Evolutionary conservation across 768 basidiomycete species (phyloP).

Genomic region (Vararia minispora): DNA sequence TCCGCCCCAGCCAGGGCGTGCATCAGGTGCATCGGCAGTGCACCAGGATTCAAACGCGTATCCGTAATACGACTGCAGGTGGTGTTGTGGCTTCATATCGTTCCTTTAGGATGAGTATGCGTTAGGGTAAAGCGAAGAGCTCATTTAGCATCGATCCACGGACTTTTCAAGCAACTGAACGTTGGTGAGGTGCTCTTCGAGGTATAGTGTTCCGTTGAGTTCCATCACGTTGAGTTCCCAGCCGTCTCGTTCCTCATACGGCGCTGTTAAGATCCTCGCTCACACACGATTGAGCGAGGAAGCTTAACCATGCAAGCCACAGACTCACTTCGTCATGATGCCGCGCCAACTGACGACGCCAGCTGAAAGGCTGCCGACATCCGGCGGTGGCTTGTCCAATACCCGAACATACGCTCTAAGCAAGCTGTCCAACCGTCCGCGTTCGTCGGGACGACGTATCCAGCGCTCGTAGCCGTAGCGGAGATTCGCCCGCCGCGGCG

Average conservation of each 20-base stretch:
- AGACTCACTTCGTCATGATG: constrained; percentile 68
- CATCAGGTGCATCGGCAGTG: constrained; percentile 32
- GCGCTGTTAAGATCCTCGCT: constrained; percentile 67
- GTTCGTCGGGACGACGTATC: constrained; percentile 52
- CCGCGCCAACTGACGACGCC: constrained; percentile 69
- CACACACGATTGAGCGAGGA: constrained; percentile 20
- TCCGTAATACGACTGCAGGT: constrained; percentile 65
- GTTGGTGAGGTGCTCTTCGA: constrained; percentile 62
- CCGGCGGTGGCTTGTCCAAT: constrained; percentile 29
- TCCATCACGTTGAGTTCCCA: constrained; percentile 83
- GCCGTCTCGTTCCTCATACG: constrained; percentile 70
- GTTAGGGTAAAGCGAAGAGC: background rate
- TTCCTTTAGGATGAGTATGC: constrained; percentile 31
- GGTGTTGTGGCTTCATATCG: constrained; percentile 51
- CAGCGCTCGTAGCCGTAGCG: constrained; percentile 65
- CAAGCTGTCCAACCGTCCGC: constrained; percentile 57
- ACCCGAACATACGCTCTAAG: constrained; percentile 51
- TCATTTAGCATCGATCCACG: constrained; percentile 14
- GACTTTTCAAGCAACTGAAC: constrained; percentile 55
- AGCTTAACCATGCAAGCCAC: no score
- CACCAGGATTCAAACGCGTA: constrained; percentile 89
- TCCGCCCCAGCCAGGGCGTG: constrained; percentile 50
- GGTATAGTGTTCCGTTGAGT: constrained; percentile 55
- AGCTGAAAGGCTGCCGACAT: constrained; percentile 27
- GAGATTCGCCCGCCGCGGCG: constrained; percentile 56